A percentile compares a stretch with the other conserved stretches of the same genome.
These are phyloP conservation scores for Mucuna pruriens DNA, from an alignment of 306 rosid species.

Conservation along the genomic window DNA sequence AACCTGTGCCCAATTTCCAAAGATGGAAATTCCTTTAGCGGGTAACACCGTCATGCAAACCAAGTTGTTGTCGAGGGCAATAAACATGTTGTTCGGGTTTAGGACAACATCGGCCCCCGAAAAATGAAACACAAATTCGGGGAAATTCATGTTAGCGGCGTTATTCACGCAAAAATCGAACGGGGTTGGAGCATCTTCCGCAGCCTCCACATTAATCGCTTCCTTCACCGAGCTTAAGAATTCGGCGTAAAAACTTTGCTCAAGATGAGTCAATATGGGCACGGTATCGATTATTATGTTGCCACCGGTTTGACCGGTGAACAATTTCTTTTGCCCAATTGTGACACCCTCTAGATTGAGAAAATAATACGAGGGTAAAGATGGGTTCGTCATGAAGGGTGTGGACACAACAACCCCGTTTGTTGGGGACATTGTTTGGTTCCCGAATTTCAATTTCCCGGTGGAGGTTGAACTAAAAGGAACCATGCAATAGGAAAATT, in stretches of 20 bases:
- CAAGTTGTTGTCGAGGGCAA: background rate
- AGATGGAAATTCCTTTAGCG: background rate
- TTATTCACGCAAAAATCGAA: background rate
- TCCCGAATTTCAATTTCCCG: slow-evolving; percentile 21
- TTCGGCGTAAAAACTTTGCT: background rate
- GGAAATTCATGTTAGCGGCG: background rate
- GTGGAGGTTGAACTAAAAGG: background rate
- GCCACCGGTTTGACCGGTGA: background rate
- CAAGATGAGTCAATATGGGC: slow-evolving; percentile 12
- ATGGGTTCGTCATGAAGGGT: background rate
- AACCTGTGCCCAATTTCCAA: slow-evolving; percentile 35
- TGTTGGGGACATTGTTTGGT: background rate
- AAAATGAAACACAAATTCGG: slow-evolving; percentile 24
- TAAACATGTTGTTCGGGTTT: background rate
- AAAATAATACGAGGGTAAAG: background rate
- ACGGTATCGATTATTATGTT: slow-evolving; percentile 30
- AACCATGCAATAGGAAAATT: slow-evolving; percentile 35
- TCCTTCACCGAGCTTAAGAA: background rate
- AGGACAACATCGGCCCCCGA: slow-evolving; percentile 4
- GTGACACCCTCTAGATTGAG: slow-evolving; percentile 7
- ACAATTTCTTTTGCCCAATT: background rate
- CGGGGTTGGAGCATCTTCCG: background rate
- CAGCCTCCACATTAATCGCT: background rate
- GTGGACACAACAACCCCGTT: slow-evolving; percentile 19
- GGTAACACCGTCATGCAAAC: background rate